A percentile compares a stretch with the other conserved stretches of the same genome.
Conservation (phyloP, 352 stramenopile genomes). For the Pythium myriotylum region DNA sequence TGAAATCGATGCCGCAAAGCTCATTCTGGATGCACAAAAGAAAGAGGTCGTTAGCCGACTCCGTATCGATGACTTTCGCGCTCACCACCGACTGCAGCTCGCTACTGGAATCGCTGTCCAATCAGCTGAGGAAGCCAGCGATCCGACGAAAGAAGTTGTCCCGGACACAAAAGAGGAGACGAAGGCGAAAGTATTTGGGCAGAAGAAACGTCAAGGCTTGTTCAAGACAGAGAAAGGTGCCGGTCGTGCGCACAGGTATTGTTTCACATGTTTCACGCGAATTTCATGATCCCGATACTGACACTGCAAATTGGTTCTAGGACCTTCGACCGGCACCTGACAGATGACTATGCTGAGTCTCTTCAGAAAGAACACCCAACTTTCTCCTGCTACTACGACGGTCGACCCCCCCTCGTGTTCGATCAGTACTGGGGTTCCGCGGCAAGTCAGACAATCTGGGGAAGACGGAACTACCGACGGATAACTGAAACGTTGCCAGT, state of each 20-base stretch:
- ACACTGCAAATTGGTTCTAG: slow-evolving; percentile 25
- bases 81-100: slow-evolving; percentile 79
- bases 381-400: slow-evolving; percentile 65
- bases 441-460: slow-evolving; percentile 66
- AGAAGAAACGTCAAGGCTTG: slow-evolving; percentile 63
- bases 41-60: slow-evolving; percentile 71
- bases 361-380: slow-evolving; percentile 65
- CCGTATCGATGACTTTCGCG: slow-evolving; percentile 83
- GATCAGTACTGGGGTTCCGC: slow-evolving; percentile 70
- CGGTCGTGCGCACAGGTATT: slow-evolving; percentile 51
- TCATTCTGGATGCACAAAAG: slow-evolving; percentile 57
- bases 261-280: not conserved
- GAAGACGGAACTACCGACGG: slow-evolving; percentile 44
- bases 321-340: slow-evolving; percentile 72
- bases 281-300: not conserved
- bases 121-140: slow-evolving; percentile 58
- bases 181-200: slow-evolving; percentile 54
- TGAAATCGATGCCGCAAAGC: slow-evolving; percentile 40
- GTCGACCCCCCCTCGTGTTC: slow-evolving; percentile 33
- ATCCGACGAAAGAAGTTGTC: slow-evolving; percentile 21
- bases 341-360: slow-evolving; percentile 53
- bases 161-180: slow-evolving; percentile 39
- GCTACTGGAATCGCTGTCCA: slow-evolving; percentile 74
- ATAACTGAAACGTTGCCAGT: slow-evolving; percentile 33
- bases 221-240: slow-evolving; percentile 63